Evolutionary conservation across 345 rosid genomes (phyloP).

Genomic region (Murraya paniculata): DNA sequence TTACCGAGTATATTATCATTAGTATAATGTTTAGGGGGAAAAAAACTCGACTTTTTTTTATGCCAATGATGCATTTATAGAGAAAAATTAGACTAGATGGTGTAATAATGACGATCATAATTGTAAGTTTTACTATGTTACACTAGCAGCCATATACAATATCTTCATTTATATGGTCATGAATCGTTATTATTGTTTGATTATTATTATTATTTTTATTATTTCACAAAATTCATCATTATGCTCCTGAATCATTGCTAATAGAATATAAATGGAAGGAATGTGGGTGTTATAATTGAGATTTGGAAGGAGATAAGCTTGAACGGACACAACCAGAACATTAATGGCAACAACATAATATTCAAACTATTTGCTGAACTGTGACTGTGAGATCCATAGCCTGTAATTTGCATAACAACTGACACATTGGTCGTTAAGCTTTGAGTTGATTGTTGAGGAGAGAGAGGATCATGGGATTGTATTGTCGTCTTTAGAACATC

Average conservation of each 20-base stretch:
- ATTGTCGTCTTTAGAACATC: constrained; percentile 17
- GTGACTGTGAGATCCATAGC: background rate
- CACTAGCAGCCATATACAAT: background rate
- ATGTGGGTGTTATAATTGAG: constrained; percentile 6
- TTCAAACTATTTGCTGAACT: background rate
- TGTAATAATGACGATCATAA: background rate
- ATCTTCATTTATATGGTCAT: background rate
- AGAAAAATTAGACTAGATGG: background rate
- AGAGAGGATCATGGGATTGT: constrained; percentile 29
- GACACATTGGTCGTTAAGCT: background rate
- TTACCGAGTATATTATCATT: background rate
- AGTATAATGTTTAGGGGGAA: too few species aligned
- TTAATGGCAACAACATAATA: background rate
- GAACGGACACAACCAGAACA: background rate
- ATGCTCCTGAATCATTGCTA: background rate
- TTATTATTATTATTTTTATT: background rate
- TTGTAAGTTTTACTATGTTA: background rate
- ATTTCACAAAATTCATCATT: background rate
- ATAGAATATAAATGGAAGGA: background rate
- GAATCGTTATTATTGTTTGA: background rate
- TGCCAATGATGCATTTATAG: background rate
- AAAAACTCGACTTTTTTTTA: background rate
- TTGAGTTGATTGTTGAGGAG: background rate
- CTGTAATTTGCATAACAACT: background rate
- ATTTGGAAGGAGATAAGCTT: constrained; percentile 1